phyloP scores from a whole-genome alignment of 148 eudicot genomes.

The Spergularia marina region DNA sequence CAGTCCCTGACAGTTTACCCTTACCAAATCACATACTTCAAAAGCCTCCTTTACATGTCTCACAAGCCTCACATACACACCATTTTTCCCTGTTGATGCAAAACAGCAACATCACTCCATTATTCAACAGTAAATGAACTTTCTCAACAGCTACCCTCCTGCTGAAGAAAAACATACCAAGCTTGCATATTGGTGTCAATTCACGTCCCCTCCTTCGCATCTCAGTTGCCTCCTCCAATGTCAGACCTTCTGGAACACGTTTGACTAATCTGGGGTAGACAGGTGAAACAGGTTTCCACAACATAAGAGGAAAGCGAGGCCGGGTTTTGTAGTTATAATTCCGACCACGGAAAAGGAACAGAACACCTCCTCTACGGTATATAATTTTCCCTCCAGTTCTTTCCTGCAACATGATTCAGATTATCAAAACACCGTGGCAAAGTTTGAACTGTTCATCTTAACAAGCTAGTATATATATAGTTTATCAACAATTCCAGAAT shows the following conservation, averaged over 20 bases:
- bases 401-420: constrained; percentile 50
- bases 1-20: constrained; percentile 81
- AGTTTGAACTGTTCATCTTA: neutral
- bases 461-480: neutral
- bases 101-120: constrained; percentile 1
- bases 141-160: neutral
- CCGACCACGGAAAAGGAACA: constrained; percentile 91
- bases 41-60: constrained; percentile 81
- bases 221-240: constrained; percentile 71
- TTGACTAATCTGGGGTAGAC: constrained; percentile 81
- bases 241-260: constrained; percentile 80
- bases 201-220: constrained; percentile 77
- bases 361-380: constrained; percentile 62
- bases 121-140: constrained; percentile 3
- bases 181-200: constrained; percentile 86
- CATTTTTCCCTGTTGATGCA: constrained; percentile 67
- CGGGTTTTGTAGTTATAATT: constrained; percentile 83
- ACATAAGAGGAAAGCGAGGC: constrained; percentile 85
- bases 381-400: constrained; percentile 91
- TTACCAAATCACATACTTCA: constrained; percentile 88
- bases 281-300: constrained; percentile 89
- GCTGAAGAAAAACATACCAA: constrained; percentile 45
- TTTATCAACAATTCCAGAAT: neutral
- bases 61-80: constrained; percentile 62
- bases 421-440: constrained; percentile 3